phyloP scores from a whole-genome alignment of 1,139 yeast genomes.

The Kodamaea ohmeri region DNA sequence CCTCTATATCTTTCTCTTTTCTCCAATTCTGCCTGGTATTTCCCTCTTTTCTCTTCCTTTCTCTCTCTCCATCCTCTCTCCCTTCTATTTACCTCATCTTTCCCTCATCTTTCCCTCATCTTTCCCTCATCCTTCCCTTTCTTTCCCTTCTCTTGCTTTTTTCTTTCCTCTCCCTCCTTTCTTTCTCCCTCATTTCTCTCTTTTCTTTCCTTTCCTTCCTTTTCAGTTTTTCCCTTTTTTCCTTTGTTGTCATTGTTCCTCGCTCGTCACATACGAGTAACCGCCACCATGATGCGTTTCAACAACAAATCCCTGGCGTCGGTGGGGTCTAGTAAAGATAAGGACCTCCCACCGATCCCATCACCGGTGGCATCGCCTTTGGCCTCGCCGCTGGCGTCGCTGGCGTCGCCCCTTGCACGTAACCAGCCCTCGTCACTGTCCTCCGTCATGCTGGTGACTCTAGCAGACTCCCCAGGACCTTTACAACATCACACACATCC shows the following conservation, averaged over 20 bases:
- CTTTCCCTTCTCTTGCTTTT: not conserved
- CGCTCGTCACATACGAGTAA: not conserved
- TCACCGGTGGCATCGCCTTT: slow-evolving; percentile 16
- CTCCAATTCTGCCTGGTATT: too few species aligned
- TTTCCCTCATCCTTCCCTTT: not conserved
- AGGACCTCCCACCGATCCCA: slow-evolving; percentile 43
- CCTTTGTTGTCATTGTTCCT: not conserved
- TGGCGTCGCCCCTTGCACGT: slow-evolving; percentile 10
- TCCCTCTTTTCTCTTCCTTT: too few species aligned
- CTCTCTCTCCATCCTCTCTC: too few species aligned
- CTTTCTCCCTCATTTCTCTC: not conserved
- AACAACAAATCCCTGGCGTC: slow-evolving; percentile 28
- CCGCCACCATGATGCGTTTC: slow-evolving; percentile 23
- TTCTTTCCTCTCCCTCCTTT: not conserved
- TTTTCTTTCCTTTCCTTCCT: not conserved
- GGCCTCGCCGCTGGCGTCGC: too few species aligned
- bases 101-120: too few species aligned
- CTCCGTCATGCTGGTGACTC: not conserved
- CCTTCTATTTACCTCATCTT: too few species aligned
- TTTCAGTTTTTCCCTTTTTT: slow-evolving; percentile 1
- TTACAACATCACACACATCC: too few species aligned
- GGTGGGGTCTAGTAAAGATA: slow-evolving; percentile 30
- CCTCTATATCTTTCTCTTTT: too few species aligned
- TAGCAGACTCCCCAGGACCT: slow-evolving; percentile 3
- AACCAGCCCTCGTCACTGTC: not conserved